Conservation (phyloP, 1,284 basidiomycete species). For the Rhodotorula sp. region DNA sequence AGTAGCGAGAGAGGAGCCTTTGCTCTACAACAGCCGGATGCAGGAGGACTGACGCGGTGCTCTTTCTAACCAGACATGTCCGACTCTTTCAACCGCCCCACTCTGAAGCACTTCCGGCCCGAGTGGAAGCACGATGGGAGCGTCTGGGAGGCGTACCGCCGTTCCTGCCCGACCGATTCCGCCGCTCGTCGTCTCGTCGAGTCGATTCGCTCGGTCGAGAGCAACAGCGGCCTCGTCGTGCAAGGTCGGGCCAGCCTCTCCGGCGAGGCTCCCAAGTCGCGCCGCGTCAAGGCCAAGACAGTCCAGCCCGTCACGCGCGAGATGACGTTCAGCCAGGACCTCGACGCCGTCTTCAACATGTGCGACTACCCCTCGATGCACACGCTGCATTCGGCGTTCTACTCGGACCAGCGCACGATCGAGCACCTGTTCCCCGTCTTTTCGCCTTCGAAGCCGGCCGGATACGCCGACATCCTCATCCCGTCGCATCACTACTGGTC, state of each 20-base stretch:
- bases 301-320: constrained; percentile 62
- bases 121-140: constrained; percentile 80
- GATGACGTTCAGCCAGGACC: constrained; percentile 47
- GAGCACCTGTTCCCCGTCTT: constrained; percentile 82
- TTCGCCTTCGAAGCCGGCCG: constrained; percentile 77
- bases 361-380: constrained; percentile 78
- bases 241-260: constrained; percentile 40
- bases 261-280: constrained; percentile 36
- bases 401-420: constrained; percentile 88
- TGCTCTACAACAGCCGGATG: not conserved
- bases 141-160: constrained; percentile 86
- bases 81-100: constrained; percentile 39
- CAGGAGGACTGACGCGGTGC: not conserved
- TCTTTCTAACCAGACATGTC: constrained; percentile 35
- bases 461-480: constrained; percentile 84
- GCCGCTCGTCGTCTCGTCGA: constrained; percentile 77
- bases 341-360: constrained; percentile 69
- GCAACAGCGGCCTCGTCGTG: constrained; percentile 49
- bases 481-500: constrained; percentile 92
- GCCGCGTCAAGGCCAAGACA: constrained; percentile 46
- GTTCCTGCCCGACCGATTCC: constrained; percentile 77
- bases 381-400: constrained; percentile 86
- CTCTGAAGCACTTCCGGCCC: constrained; percentile 62
- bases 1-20: not conserved
- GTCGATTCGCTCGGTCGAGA: constrained; percentile 57